A percentile compares a stretch with the other conserved stretches of the same genome.
phyloP scores from a whole-genome alignment of 2,329 filamentous ascomycete species.

The Talaromyces sp. region DNA sequence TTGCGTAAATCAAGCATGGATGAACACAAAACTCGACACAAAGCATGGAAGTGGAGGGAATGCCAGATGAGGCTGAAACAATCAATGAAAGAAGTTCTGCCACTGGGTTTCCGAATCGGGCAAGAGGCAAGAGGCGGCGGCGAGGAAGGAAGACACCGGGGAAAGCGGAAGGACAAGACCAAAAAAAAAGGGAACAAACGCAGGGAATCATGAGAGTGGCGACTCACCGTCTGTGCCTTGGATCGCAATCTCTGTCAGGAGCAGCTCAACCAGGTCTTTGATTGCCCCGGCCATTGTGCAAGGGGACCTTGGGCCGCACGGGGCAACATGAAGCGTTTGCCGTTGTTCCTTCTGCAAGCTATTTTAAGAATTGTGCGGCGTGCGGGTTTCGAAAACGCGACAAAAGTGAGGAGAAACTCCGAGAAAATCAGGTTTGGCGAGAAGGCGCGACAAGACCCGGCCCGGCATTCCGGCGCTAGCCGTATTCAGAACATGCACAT shows the following conservation, averaged over 20 bases:
- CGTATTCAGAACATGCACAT: not conserved
- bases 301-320: not conserved
- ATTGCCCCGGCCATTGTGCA: constrained; percentile 8
- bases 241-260: constrained; percentile 11
- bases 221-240: constrained; percentile 8
- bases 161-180: not conserved
- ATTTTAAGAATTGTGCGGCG: not conserved
- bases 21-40: not conserved
- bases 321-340: constrained; percentile 1
- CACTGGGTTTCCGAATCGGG: not conserved
- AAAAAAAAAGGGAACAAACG: not conserved
- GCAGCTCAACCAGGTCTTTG: constrained; percentile 10
- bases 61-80: not conserved
- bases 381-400: constrained; percentile 10
- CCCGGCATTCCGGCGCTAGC: not conserved
- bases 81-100: not conserved
- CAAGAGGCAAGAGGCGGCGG: not conserved
- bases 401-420: not conserved
- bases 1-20: not conserved
- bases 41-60: not conserved
- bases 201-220: not conserved
- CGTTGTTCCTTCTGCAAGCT: not conserved
- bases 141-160: not conserved
- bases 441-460: not conserved
- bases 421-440: not conserved